Evolutionary conservation across 139 green algal species (phyloP).

Genomic region (Marvania coccoides): DNA sequence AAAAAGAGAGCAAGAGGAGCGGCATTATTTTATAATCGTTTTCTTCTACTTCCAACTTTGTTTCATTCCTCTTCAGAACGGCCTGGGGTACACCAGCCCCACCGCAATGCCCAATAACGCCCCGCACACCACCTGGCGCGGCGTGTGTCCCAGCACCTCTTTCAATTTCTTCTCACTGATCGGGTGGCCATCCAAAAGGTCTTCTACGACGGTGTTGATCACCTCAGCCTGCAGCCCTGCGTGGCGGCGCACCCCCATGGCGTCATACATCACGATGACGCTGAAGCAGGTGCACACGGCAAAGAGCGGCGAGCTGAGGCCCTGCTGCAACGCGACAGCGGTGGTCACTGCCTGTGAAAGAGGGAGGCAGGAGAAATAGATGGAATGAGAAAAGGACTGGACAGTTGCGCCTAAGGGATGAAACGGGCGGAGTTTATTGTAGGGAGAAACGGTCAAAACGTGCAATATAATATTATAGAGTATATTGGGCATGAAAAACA

Average conservation of each 20-base stretch:
- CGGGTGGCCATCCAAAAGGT: slow-evolving; percentile 67
- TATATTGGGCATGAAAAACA: not conserved
- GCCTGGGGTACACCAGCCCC: slow-evolving; percentile 42
- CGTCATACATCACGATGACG: slow-evolving; percentile 98
- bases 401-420: too few relatives aligned
- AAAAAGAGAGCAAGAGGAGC: too few relatives aligned
- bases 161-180: slow-evolving; percentile 81
- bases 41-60: too few relatives aligned
- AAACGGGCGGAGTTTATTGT: too few relatives aligned
- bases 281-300: slow-evolving; percentile 81
- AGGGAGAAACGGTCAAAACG: too few relatives aligned
- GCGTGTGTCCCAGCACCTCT: slow-evolving; percentile 94
- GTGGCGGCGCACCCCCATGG: slow-evolving; percentile 87
- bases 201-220: slow-evolving; percentile 79
- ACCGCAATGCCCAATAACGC: slow-evolving; percentile 43
- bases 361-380: too few relatives aligned
- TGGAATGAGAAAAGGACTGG: too few relatives aligned
- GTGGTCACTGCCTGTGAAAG: slow-evolving; percentile 72
- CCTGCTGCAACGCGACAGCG: slow-evolving; percentile 75
- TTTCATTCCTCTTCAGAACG: too few relatives aligned
- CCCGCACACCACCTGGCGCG: slow-evolving; percentile 69
- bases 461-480: not conserved
- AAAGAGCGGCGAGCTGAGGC: slow-evolving; percentile 79
- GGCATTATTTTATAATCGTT: too few relatives aligned
- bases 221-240: slow-evolving; percentile 87